phyloP scores from a whole-genome alignment of 2,329 filamentous ascomycete species.

The Penicillium rolfsii region DNA sequence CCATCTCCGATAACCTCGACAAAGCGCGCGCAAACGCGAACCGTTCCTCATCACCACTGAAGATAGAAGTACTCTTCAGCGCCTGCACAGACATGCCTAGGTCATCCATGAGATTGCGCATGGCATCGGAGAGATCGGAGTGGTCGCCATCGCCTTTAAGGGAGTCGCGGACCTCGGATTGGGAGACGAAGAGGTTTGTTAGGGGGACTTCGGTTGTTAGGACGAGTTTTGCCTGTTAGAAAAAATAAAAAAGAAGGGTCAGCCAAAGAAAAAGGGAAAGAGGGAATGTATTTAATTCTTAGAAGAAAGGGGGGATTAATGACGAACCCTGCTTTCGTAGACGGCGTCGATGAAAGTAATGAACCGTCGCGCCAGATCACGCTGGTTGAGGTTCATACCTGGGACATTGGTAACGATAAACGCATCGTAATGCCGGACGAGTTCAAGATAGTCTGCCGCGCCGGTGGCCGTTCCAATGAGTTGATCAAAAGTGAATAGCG shows the following conservation, averaged over 20 bases:
- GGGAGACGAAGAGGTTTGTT: constrained; percentile 80
- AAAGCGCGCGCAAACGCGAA: constrained; percentile 94
- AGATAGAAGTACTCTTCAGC: constrained; percentile 83
- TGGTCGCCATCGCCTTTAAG: constrained; percentile 52
- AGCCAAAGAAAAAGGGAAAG: neutral
- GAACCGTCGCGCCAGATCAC: constrained; percentile 87
- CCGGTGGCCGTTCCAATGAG: constrained; percentile 86
- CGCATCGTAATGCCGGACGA: constrained; percentile 85
- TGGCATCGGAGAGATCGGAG: constrained; percentile 65
- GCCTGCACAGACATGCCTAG: constrained; percentile 81
- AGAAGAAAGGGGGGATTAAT: too few relatives aligned
- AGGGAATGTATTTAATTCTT: neutral
- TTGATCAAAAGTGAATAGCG: constrained; percentile 90
- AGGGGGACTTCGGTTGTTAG: constrained; percentile 87
- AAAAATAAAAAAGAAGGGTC: neutral
- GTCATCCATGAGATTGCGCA: constrained; percentile 85
- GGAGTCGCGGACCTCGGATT: constrained; percentile 67
- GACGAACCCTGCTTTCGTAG: constrained; percentile 70
- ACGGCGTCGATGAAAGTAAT: constrained; percentile 98
- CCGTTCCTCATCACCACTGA: constrained; percentile 91
- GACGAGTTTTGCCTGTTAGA: constrained; percentile 80
- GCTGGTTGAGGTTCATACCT: constrained; percentile 82
- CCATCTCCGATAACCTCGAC: constrained; percentile 87
- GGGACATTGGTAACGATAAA: constrained; percentile 92
- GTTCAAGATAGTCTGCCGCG: constrained; percentile 92